These are phyloP conservation scores for Albifimbria verrucaria DNA, from an alignment of 2,329 filamentous ascomycete genomes.

Conservation along the genomic window DNA sequence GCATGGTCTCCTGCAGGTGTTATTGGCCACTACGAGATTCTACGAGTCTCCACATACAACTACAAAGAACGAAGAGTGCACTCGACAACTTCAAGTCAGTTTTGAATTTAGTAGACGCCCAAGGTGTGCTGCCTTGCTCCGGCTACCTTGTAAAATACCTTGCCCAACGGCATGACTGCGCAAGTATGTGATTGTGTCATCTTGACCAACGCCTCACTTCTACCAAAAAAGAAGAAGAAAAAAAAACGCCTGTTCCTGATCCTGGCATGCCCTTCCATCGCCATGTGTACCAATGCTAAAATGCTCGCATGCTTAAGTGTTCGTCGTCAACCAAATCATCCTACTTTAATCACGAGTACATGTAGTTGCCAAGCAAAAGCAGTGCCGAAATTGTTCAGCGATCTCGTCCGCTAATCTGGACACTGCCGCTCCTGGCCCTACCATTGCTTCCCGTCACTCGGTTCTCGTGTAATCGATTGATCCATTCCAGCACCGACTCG, in stretches of 20 bases:
- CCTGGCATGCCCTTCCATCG: background rate
- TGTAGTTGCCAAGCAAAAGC: background rate
- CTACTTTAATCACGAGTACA: background rate
- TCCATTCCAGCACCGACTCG: slow-evolving; percentile 89
- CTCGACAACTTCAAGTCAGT: no score
- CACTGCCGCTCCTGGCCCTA: slow-evolving; percentile 28
- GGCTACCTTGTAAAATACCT: background rate
- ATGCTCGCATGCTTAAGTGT: background rate
- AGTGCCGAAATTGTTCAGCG: background rate
- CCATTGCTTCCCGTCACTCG: slow-evolving; percentile 13
- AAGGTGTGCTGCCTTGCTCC: background rate
- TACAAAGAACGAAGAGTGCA: no score
- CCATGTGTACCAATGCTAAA: background rate
- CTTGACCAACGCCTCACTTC: background rate
- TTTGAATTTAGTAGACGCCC: background rate
- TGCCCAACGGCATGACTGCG: background rate
- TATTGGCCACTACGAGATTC: no score
- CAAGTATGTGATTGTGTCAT: background rate
- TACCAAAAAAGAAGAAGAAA: no score
- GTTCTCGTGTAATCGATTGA: slow-evolving; percentile 47
- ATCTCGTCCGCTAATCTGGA: slow-evolving; percentile 13
- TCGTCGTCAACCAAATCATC: background rate
- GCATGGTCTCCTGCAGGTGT: no score
- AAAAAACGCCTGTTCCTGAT: background rate
- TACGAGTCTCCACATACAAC: background rate